A percentile compares a stretch with the other conserved stretches of the same genome.
phyloP scores from a whole-genome alignment of 2,329 filamentous ascomycete genomes.

The Ophiosphaerella herpotricha region DNA sequence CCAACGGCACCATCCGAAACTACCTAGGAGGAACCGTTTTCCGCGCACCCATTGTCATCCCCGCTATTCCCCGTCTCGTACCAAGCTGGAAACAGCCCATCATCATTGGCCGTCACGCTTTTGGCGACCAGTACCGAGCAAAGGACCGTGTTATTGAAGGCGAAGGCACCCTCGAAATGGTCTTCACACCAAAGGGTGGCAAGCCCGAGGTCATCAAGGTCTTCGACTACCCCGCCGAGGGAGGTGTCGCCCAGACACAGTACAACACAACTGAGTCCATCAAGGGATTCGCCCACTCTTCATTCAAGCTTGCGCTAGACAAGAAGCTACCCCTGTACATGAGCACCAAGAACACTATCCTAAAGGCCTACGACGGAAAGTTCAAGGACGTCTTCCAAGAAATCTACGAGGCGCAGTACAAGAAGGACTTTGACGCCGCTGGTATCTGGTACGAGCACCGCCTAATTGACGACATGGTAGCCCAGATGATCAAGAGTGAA shows the following conservation, averaged over 20 bases:
- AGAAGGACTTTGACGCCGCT: conserved; percentile 85
- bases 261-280: conserved; percentile 99
- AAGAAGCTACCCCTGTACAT: conserved; percentile 95
- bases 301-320: conserved; percentile 90
- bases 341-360: conserved; percentile 99
- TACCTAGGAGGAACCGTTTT: conserved; percentile 90
- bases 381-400: conserved; percentile 99
- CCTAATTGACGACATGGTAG: conserved; percentile 99
- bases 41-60: conserved; percentile 97
- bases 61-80: conserved; percentile 87
- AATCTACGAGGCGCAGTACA: conserved; percentile 86
- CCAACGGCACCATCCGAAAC: conserved; percentile 84
- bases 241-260: conserved; percentile 90
- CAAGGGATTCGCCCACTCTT: conserved; percentile 89
- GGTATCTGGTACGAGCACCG: conserved; percentile 99
- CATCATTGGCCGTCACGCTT: conserved; percentile 97
- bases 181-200: conserved; percentile 83
- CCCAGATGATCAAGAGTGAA: conserved; percentile 99
- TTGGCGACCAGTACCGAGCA: conserved; percentile 97
- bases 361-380: conserved; percentile 97
- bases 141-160: conserved; percentile 86
- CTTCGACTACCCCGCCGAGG: conserved; percentile 83
- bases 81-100: conserved; percentile 99
- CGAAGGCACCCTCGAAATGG: conserved; percentile 88
- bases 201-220: conserved; percentile 86